Conservation (phyloP, 2,329 filamentous ascomycete genomes). For the Rugonectria rugulosa region DNA sequence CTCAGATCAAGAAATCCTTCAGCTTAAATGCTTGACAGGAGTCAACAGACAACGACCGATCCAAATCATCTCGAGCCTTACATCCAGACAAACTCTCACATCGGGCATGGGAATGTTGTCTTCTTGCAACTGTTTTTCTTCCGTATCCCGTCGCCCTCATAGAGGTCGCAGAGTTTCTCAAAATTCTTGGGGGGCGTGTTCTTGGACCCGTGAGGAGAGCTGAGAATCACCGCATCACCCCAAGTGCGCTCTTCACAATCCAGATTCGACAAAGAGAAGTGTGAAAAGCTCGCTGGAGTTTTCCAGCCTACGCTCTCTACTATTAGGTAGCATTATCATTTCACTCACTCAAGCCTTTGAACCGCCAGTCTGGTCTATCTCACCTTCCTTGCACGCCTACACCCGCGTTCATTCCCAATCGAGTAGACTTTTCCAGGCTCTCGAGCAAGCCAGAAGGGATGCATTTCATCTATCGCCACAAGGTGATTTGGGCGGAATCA, state of each 20-base stretch:
- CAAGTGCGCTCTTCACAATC: neutral
- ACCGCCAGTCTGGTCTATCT: neutral
- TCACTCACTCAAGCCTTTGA: neutral
- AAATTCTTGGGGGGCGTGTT: neutral
- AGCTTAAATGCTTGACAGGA: no score
- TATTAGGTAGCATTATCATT: neutral
- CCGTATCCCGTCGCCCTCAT: no score
- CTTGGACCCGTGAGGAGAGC: neutral
- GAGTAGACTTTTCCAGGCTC: neutral
- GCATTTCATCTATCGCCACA: neutral
- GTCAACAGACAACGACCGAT: no score
- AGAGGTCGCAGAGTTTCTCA: no score
- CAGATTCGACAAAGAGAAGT: neutral
- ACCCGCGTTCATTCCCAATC: neutral
- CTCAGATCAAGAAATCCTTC: no score
- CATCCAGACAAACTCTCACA: no score
- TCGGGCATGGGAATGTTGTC: no score
- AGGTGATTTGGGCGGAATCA: neutral
- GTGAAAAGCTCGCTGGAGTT: neutral
- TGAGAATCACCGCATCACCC: neutral
- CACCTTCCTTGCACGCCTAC: neutral
- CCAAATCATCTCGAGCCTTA: no score
- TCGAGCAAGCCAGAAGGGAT: no score
- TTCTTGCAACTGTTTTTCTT: no score
- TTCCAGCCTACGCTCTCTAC: neutral